Conservation (phyloP, 2,329 filamentous ascomycete species). For the Microdochium trichocladiopsis region DNA sequence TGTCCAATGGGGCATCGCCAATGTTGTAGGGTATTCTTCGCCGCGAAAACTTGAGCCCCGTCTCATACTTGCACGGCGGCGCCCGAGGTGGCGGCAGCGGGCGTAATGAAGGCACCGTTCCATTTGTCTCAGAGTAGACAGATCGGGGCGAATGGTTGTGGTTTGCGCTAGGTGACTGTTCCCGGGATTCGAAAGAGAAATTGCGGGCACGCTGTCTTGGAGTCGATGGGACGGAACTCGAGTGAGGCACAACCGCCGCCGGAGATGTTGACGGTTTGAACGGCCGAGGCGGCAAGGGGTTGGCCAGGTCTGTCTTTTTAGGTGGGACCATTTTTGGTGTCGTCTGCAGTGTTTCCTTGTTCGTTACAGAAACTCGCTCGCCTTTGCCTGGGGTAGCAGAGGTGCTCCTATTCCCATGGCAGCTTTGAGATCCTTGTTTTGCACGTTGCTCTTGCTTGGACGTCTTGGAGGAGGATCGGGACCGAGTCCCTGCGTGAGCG, state of each 20-base stretch:
- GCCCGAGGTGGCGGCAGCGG: constrained; percentile 50
- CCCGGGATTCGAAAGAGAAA: constrained; percentile 69
- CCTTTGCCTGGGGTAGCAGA: constrained; percentile 44
- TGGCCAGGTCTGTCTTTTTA: constrained; percentile 27
- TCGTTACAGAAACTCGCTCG: constrained; percentile 54
- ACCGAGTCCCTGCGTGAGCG: constrained; percentile 48
- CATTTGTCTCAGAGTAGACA: constrained; percentile 82
- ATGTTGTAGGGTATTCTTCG: constrained; percentile 88
- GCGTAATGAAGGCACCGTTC: constrained; percentile 60
- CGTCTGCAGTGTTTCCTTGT: constrained; percentile 37
- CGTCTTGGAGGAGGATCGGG: constrained; percentile 53
- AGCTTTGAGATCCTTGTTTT: constrained; percentile 43
- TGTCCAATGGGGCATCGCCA: constrained; percentile 72
- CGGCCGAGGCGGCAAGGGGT: constrained; percentile 9
- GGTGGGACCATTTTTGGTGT: constrained; percentile 37
- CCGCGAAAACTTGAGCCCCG: constrained; percentile 70
- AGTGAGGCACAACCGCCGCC: constrained; percentile 51
- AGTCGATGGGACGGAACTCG: constrained; percentile 87
- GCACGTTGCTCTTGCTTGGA: constrained; percentile 44
- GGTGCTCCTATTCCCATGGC: constrained; percentile 59
- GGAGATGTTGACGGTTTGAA: constrained; percentile 30
- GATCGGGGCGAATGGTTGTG: constrained; percentile 83
- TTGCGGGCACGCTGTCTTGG: constrained; percentile 83
- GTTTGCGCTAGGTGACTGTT: constrained; percentile 71
- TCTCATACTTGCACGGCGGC: constrained; percentile 79